Evolutionary conservation across 192 early-diverging fungal genomes (phyloP).

Genomic region (Phycomyces blakesleeanus): DNA sequence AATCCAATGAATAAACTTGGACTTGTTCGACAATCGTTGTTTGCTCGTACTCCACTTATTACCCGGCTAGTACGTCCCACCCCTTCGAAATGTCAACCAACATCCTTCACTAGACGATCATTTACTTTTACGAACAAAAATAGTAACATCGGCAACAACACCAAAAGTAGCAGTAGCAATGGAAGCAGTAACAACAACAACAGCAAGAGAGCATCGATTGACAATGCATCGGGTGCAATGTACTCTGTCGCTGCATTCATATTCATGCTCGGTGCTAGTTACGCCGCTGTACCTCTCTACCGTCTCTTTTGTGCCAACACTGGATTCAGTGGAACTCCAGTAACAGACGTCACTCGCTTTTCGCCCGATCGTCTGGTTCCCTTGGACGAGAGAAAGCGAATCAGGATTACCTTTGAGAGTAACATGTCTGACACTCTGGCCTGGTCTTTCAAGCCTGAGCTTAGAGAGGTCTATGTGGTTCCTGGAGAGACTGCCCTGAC

Average conservation of each 20-base stretch:
- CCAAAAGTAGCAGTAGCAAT: too few species aligned
- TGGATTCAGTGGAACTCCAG: slow-evolving; percentile 87
- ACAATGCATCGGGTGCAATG: slow-evolving; percentile 41
- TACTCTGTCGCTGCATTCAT: slow-evolving; percentile 85
- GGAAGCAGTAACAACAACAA: neutral
- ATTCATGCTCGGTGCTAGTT: slow-evolving; percentile 78
- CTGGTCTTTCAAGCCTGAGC: slow-evolving; percentile 91
- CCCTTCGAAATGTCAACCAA: too few species aligned
- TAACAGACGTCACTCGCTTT: slow-evolving; percentile 64
- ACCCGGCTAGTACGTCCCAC: too few species aligned
- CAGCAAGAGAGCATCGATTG: neutral
- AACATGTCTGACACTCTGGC: slow-evolving; percentile 74
- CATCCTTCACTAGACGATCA: neutral
- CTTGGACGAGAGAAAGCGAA: slow-evolving; percentile 55
- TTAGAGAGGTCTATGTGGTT: slow-evolving; percentile 79
- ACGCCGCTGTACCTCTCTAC: slow-evolving; percentile 94
- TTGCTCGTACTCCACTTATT: too few species aligned
- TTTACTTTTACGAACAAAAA: neutral
- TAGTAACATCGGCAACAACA: too few species aligned
- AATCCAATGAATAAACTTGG: too few species aligned
- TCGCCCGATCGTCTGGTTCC: slow-evolving; percentile 64
- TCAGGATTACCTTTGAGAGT: slow-evolving; percentile 67
- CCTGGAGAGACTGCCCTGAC: slow-evolving; percentile 96
- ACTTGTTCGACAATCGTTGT: too few species aligned
- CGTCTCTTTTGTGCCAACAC: slow-evolving; percentile 92